These are phyloP conservation scores for Prunus padus DNA, from an alignment of 306 rosid species.

Conservation along the genomic window DNA sequence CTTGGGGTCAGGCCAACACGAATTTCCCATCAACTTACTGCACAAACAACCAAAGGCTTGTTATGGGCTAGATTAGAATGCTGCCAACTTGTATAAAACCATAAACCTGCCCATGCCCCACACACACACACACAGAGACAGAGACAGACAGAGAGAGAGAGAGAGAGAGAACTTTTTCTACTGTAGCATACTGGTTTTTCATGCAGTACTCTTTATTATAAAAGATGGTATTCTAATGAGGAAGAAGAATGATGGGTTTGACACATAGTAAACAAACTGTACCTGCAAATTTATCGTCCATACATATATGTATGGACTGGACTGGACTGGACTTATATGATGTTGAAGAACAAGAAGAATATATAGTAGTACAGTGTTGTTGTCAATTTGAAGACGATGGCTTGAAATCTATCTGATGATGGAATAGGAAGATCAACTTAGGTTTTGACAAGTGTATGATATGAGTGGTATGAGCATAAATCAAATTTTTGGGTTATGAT, in stretches of 20 bases:
- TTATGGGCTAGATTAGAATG: not conserved
- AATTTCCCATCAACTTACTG: not conserved
- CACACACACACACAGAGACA: too few species aligned
- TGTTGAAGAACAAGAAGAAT: not conserved
- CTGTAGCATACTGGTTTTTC: not conserved
- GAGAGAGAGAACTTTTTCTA: not conserved
- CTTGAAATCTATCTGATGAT: not conserved
- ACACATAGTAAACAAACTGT: not conserved
- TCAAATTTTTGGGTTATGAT: not conserved
- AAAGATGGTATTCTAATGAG: not conserved
- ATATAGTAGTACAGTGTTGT: not conserved
- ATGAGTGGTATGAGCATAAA: not conserved
- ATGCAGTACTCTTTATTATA: not conserved
- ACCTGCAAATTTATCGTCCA: not conserved
- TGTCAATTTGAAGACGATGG: slow-evolving; percentile 9
- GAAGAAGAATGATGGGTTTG: not conserved
- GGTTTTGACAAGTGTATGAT: not conserved
- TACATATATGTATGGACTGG: not conserved
- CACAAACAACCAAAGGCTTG: not conserved
- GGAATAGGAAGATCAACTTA: not conserved
- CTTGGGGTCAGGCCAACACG: not conserved
- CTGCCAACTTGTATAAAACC: not conserved
- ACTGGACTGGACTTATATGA: not conserved
- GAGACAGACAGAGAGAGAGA: too few species aligned
- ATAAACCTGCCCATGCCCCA: not conserved